Evolutionary conservation across 176 grass and related monocot species (phyloP).

Genomic region (Eremochloa ophiuroides): DNA sequence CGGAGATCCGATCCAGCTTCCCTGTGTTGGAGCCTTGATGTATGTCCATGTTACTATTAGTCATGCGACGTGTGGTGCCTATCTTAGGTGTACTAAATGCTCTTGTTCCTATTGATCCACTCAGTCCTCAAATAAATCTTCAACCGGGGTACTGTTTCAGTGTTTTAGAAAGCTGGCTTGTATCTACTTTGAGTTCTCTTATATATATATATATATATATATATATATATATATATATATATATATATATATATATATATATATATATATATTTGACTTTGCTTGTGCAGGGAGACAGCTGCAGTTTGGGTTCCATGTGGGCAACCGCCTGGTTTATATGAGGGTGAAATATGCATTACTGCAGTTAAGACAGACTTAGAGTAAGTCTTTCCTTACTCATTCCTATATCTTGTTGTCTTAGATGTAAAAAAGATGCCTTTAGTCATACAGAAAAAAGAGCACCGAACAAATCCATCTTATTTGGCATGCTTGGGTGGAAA

Average conservation of each 20-base stretch:
- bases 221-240: too few relatives aligned
- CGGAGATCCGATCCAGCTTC: too few relatives aligned
- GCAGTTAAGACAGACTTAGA: slow-evolving; percentile 67
- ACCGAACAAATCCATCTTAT: neutral
- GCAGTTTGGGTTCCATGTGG: slow-evolving; percentile 84
- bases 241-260: too few relatives aligned
- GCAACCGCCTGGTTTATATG: slow-evolving; percentile 83
- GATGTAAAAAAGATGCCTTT: neutral
- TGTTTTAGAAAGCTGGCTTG: slow-evolving; percentile 24
- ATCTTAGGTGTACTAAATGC: slow-evolving; percentile 98
- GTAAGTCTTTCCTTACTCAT: slow-evolving; percentile 44
- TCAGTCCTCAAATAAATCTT: slow-evolving; percentile 63
- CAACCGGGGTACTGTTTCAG: slow-evolving; percentile 70
- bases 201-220: too few relatives aligned
- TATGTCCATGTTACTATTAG: too few relatives aligned
- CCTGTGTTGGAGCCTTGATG: too few relatives aligned
- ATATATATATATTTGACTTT: slow-evolving; percentile 12
- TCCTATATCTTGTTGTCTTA: slow-evolving; percentile 10
- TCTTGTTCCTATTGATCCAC: slow-evolving; percentile 90
- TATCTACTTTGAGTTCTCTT: neutral
- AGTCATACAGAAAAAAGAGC: neutral
- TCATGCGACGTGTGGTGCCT: slow-evolving; percentile 82
- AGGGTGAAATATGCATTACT: slow-evolving; percentile 86
- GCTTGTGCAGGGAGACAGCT: slow-evolving; percentile 71
- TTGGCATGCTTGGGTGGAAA: neutral